Conservation (phyloP, 1,139 yeast genomes). For the Suhomyces maxii region DNA sequence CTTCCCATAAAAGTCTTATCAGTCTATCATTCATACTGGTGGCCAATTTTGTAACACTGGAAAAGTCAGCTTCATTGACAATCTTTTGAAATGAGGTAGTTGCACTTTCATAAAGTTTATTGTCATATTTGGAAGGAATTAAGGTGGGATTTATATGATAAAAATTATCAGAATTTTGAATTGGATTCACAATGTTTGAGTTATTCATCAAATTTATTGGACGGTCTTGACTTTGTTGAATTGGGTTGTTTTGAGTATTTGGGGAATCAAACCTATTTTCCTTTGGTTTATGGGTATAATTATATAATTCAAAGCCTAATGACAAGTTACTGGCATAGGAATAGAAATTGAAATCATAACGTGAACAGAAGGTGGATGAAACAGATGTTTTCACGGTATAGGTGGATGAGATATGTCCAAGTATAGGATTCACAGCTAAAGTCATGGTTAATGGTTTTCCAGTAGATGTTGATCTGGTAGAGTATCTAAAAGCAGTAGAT, state of each 20-base stretch:
- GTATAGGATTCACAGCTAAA: slow-evolving; percentile 80
- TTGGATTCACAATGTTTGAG: slow-evolving; percentile 20
- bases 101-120: slow-evolving; percentile 29
- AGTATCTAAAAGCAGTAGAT: slow-evolving; percentile 80
- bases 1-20: slow-evolving; percentile 81
- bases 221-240: slow-evolving; percentile 2
- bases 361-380: slow-evolving; percentile 76
- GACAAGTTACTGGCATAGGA: slow-evolving; percentile 88
- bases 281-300: slow-evolving; percentile 24
- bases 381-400: slow-evolving; percentile 82
- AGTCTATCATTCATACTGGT: slow-evolving; percentile 66
- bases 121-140: slow-evolving; percentile 21
- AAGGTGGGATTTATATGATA: slow-evolving; percentile 28
- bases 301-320: slow-evolving; percentile 84
- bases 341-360: slow-evolving; percentile 86
- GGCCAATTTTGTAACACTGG: slow-evolving; percentile 74
- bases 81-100: slow-evolving; percentile 55
- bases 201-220: not conserved
- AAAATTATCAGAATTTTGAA: slow-evolving; percentile 27
- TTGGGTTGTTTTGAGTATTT: not conserved
- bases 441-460: slow-evolving; percentile 91
- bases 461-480: slow-evolving; percentile 82
- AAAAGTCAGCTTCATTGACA: slow-evolving; percentile 55
- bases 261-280: not conserved
- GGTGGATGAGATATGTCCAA: slow-evolving; percentile 88